Evolutionary conservation across 202 grass and related monocot genomes (phyloP).

Genomic region (Brachypodium distachyon): DNA sequence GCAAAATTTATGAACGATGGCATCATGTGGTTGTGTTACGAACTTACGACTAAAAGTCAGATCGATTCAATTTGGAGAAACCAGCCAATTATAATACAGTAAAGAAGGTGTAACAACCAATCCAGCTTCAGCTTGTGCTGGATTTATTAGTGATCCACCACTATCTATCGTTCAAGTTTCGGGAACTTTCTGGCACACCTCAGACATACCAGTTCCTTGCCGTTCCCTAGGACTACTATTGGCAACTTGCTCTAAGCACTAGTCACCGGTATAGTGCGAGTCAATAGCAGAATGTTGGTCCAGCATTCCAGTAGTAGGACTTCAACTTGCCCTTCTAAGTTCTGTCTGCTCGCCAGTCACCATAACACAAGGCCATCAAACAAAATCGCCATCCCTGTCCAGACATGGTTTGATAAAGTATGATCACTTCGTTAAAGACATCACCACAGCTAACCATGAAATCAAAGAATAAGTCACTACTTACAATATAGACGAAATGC

Average conservation of each 20-base stretch:
- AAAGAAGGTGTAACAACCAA: not conserved
- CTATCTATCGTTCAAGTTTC: not conserved
- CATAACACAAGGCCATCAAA: not conserved
- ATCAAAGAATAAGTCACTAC: not conserved
- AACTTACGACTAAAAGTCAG: not conserved
- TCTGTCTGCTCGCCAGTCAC: not conserved
- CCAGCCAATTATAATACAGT: not conserved
- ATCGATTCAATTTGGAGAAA: not conserved
- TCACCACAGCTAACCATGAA: not conserved
- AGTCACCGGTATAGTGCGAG: not conserved
- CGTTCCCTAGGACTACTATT: not conserved
- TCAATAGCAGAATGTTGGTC: constrained; percentile 21
- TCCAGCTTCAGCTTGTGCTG: constrained; percentile 19
- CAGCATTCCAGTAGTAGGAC: not conserved
- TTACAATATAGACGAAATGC: not conserved
- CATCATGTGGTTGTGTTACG: not conserved
- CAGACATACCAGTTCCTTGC: not conserved
- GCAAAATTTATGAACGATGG: not conserved
- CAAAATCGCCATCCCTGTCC: not conserved
- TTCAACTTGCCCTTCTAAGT: not conserved
- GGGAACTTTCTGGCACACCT: not conserved
- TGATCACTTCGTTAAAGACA: not conserved
- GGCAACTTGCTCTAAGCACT: not conserved
- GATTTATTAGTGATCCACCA: constrained; percentile 36
- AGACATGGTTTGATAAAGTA: not conserved